Percentiles rank a stretch among this genome's conserved stretches.
These are phyloP conservation scores for Mortierella sp. DNA, from an alignment of 371 early-diverging fungal species.

Conservation along the genomic window DNA sequence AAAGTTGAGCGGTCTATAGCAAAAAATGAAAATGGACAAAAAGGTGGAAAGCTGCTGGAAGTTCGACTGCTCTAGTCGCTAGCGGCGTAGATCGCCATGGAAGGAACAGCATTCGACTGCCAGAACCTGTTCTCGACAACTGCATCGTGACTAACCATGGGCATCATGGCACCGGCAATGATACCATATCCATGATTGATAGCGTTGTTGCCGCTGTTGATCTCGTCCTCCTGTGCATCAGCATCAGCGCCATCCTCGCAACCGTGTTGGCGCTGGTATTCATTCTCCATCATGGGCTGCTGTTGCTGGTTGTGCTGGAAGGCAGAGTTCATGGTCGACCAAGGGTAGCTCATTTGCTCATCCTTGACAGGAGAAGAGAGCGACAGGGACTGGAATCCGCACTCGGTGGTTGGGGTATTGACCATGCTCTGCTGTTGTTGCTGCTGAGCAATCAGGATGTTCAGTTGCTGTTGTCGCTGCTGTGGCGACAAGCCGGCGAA, in stretches of 20 bases:
- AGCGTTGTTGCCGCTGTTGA: slow-evolving; percentile 7
- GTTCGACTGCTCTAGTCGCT: slow-evolving; percentile 11
- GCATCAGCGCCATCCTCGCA: not conserved
- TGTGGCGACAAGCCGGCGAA: slow-evolving; percentile 18
- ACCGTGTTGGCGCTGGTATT: not conserved
- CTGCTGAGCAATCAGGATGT: slow-evolving; percentile 29
- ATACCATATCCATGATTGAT: not conserved
- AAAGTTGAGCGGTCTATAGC: too few relatives aligned
- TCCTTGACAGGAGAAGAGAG: slow-evolving; percentile 41
- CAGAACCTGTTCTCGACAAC: slow-evolving; percentile 13
- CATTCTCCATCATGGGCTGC: slow-evolving; percentile 3
- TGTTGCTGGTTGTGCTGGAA: slow-evolving; percentile 7
- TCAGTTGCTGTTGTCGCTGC: slow-evolving; percentile 38
- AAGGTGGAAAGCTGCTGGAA: too few relatives aligned
- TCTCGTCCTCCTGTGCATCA: slow-evolving; percentile 8
- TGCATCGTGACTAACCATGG: slow-evolving; percentile 8
- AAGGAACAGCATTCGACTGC: slow-evolving; percentile 8
- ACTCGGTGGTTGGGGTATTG: slow-evolving; percentile 44
- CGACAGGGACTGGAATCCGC: slow-evolving; percentile 44
- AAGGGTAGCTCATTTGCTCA: slow-evolving; percentile 23
- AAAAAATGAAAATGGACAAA: slow-evolving; percentile 2
- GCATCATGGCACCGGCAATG: not conserved
- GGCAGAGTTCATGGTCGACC: slow-evolving; percentile 12
- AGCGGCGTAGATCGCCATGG: slow-evolving; percentile 28
- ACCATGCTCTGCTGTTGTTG: slow-evolving; percentile 35